Conservation (phyloP, 2,329 filamentous ascomycete genomes). For the Phyllosticta capitalensis region DNA sequence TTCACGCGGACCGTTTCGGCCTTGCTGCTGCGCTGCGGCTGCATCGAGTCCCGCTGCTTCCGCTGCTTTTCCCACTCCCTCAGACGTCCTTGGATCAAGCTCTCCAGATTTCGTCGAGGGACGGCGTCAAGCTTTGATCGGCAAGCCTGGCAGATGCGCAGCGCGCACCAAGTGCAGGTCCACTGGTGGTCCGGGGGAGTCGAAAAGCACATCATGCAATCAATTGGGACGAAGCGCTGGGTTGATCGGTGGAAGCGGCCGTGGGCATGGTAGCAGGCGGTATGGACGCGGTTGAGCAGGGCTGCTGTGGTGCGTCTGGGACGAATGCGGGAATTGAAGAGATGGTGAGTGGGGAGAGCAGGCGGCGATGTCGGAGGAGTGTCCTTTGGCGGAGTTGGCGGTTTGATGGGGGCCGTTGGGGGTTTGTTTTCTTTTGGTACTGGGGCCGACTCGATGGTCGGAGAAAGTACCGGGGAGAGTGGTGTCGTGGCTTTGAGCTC, state of each 20-base stretch:
- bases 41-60: not conserved
- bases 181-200: conserved; percentile 20
- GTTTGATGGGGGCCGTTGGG: not conserved
- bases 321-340: conserved; percentile 13
- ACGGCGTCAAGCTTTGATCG: conserved; percentile 17
- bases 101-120: conserved; percentile 1
- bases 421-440: not conserved
- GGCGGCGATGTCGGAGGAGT: not conserved
- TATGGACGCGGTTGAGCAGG: conserved; percentile 21
- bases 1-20: not conserved
- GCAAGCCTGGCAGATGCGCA: conserved; percentile 25
- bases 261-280: conserved; percentile 26
- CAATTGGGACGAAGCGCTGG: conserved; percentile 25
- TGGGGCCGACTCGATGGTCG: not conserved
- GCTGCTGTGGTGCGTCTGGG: conserved; percentile 13
- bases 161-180: conserved; percentile 28
- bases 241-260: conserved; percentile 19
- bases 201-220: conserved; percentile 27
- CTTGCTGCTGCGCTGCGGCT: not conserved
- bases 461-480: not conserved
- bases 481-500: not conserved
- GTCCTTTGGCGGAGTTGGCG: not conserved
- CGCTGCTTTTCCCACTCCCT: not conserved
- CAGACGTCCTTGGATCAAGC: not conserved
- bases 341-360: not conserved